Percentiles rank a stretch among this genome's conserved stretches.
These are phyloP conservation scores for Sapria himalayana DNA, from an alignment of 345 rosid genomes.

Conservation along the genomic window DNA sequence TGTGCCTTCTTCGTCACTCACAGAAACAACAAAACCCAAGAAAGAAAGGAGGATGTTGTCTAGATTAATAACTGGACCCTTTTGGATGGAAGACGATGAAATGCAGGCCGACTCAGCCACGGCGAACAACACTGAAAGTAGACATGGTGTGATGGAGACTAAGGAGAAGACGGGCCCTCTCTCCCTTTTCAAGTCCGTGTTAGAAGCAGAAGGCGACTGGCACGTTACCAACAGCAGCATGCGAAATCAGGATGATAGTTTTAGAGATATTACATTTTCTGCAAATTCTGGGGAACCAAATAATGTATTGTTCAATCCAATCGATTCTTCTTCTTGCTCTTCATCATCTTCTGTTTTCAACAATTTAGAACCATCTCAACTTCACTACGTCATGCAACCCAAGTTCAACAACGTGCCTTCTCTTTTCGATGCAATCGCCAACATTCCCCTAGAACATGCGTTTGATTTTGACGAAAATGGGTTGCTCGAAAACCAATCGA, in stretches of 20 bases:
- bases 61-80: too few species aligned
- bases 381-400: conserved; percentile 28
- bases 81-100: too few species aligned
- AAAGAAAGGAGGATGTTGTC: too few species aligned
- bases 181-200: conserved; percentile 27
- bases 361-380: conserved; percentile 39
- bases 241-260: conserved; percentile 18
- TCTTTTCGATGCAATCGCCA: conserved; percentile 23
- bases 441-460: conserved; percentile 23
- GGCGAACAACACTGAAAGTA: not conserved
- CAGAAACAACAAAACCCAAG: too few species aligned
- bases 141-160: conserved; percentile 8
- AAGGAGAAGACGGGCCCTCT: conserved; percentile 25
- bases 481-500: conserved; percentile 29
- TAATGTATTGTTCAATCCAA: conserved; percentile 18
- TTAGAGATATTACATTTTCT: conserved; percentile 22
- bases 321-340: conserved; percentile 42
- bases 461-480: conserved; percentile 35
- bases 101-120: too few species aligned
- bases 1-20: too few species aligned
- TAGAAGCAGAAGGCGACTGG: conserved; percentile 42
- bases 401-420: conserved; percentile 19
- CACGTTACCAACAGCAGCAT: conserved; percentile 11
- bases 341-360: conserved; percentile 41
- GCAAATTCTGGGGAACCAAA: conserved; percentile 26